Base-by-base conservation (phyloP, 106 monocot species). In the Acorus gramineus region DNA sequence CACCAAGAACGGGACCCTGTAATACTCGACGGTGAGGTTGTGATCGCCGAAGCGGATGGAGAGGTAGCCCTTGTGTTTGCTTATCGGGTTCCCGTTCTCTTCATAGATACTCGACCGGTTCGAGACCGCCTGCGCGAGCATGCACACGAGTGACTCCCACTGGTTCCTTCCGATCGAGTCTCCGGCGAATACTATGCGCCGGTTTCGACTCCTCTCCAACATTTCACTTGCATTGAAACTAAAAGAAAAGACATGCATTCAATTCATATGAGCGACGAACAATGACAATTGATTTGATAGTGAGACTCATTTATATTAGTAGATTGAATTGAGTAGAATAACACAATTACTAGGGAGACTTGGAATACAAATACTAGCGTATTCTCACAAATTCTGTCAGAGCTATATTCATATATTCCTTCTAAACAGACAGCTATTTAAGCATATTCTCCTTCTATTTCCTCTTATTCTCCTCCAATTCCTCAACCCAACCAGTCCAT, bases 161-260 rank as follows among this genome's bases (percentile, higher is more conserved):
- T 98, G 96, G 64, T 98, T 98, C 55, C 96, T 56, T 3, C 96
- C 96, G 7, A 98, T 85, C 3, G 96, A 98, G 14, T 98, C 96
- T 0, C 96, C 96, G 2, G 73, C 91, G 49, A 91, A 88, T 0
- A 80, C 71, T 6, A 98, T 91, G 14, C 85, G 78, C 59, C 67
- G 68, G 76, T 98, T 85, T 59, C 73, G 78, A 79, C 69, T 82
- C 59, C 55, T 68, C 69, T 85, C 96, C 8, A 98, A 69, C 85
- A 91, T 77, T 5, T 80, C 67, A 7, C 64, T 85, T 0, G 79
- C 85, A 56, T 98, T 81, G 68, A 98, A 98, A 56, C 94, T 93
- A 66, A 4, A n/a, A 42, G 5, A 3, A 7, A 28, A 4, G 8
- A 2, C 4, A 3, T 42, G 42, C 5, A 66, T 3, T 14, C 4